Conservation (phyloP, 148 eudicot genomes). For the Diospyros kaki region DNA sequence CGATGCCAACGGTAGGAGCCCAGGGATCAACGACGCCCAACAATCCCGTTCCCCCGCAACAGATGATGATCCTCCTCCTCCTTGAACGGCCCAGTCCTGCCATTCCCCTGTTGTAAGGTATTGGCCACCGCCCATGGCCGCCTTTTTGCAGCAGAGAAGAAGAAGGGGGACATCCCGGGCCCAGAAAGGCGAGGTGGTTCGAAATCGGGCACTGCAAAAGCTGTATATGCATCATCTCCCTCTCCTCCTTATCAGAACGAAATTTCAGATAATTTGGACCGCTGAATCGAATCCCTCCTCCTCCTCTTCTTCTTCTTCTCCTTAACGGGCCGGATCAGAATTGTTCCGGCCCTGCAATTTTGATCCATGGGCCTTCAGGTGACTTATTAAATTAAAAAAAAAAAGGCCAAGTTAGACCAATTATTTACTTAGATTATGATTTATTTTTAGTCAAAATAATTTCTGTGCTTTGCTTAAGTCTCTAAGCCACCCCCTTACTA, state of each 20-base stretch:
- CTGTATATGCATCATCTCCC: no score
- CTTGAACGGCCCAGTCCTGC: no score
- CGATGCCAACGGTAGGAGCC: constrained; percentile 72
- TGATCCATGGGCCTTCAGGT: no score
- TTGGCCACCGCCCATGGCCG: constrained; percentile 1
- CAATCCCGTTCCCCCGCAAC: constrained; percentile 32
- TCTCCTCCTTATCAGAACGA: no score
- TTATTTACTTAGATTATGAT: no score
- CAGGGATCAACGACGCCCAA: constrained; percentile 78
- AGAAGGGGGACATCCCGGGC: constrained; percentile 1
- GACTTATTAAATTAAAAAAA: no score
- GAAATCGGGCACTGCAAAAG: not conserved
- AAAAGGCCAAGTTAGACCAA: no score
- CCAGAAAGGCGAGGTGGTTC: constrained; percentile 14
- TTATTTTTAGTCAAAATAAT: no score
- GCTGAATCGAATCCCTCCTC: not conserved
- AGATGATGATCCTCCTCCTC: constrained; percentile 29
- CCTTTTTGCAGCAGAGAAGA: constrained; percentile 22
- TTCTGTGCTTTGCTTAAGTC: no score
- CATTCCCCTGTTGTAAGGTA: constrained; percentile 9
- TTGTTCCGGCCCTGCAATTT: no score
- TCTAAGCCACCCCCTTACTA: no score
- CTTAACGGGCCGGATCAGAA: no score
- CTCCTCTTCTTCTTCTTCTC: not conserved
- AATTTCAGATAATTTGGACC: not conserved